Percentiles rank a stretch among this genome's conserved stretches.
phyloP scores from a whole-genome alignment of 768 basidiomycete genomes.

The Tricholoma saponaceum region DNA sequence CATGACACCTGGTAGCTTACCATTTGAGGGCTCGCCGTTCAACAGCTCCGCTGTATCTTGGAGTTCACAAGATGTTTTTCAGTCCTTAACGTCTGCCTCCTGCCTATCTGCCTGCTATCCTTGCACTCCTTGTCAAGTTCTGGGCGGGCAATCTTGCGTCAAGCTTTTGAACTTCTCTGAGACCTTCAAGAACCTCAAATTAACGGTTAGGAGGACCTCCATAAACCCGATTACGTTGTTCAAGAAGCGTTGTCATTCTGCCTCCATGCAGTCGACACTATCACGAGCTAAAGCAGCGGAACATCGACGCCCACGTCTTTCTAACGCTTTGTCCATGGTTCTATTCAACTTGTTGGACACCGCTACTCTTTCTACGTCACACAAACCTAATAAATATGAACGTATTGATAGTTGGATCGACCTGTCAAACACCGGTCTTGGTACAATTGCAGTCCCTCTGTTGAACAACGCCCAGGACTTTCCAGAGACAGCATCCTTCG shows the following conservation, averaged over 20 bases:
- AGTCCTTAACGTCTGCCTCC: not conserved
- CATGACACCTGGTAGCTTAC: not conserved
- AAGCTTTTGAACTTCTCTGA: not conserved
- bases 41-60: not conserved
- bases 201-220: not conserved
- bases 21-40: not conserved
- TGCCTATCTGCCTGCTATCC: not conserved
- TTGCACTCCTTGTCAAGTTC: not conserved
- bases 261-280: not conserved
- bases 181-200: not conserved
- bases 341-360: not conserved
- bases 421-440: not conserved
- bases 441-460: not conserved
- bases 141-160: not conserved
- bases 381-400: not conserved
- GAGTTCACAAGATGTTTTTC: not conserved
- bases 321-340: not conserved
- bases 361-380: not conserved
- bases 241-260: not conserved
- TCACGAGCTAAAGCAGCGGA: not conserved
- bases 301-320: not conserved
- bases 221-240: not conserved
- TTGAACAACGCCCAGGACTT: not conserved
- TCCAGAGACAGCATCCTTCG: not conserved
- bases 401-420: not conserved